Base-by-base conservation (phyloP, 140 eudicot species). In the Bidens hawaiensis region DNA sequence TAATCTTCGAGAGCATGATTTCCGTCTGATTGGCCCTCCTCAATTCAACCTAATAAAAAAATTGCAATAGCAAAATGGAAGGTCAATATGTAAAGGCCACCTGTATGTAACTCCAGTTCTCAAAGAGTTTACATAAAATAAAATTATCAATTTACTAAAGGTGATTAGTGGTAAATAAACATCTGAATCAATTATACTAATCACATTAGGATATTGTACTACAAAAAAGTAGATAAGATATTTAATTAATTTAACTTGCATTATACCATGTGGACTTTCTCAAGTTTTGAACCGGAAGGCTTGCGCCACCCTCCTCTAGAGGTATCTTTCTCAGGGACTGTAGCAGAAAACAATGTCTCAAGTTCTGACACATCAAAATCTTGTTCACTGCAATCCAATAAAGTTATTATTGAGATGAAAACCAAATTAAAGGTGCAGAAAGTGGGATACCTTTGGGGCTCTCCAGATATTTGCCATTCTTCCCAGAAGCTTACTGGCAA, bases 401-500 rank as follows among this genome's bases (percentile, higher is more conserved):
- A 60, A 70, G 33, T 23, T 42, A 48, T 62, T 43, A 26, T 27
- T 27, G 34, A 30, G 60, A 69, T 28, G 65, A 2, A 12, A 36
- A 59, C 45, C 5, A 60, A 57, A 57, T 10, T 16, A 57, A 17
- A n/a, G 34, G 19, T 56, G 55, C 30, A 71, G 55, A 71, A 67
- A 48, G 55, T 19, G 74, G 9, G 65, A 42, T 86, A 90, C 97
- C 66, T 85, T 77, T 79, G 95, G 67, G 85, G 79, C 43, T 77
- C 94, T 64, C 82, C 94, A 18, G 75, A 76, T 59, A 81, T 79
- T 64, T 86, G 97, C 77, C 86, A 60, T 67, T 90, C 95, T 48
- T 86, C 97, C 97, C 97, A 90, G 76, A 90, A 71, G 79, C 94
- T 83, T 55, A 94, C 95, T 79, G 83, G 85, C 65, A 83, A 36